phyloP scores from a whole-genome alignment of 441 rosid genomes.

The Codiaeum variegatum region DNA sequence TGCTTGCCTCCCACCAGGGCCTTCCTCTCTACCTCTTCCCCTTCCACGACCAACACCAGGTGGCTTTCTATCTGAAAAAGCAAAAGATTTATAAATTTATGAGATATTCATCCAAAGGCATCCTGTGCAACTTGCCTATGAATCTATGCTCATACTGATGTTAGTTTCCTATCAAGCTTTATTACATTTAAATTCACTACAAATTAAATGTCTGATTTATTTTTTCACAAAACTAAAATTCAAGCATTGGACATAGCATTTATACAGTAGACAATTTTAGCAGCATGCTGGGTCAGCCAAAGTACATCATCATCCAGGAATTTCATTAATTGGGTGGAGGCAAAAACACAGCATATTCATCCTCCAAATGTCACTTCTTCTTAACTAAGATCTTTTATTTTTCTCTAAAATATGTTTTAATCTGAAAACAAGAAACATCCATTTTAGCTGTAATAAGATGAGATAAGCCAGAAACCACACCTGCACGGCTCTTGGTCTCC shows the following conservation, averaged over 20 bases:
- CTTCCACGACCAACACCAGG: constrained; percentile 57
- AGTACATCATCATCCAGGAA: background rate
- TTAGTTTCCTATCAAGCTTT: background rate
- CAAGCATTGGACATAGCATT: background rate
- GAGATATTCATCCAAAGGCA: background rate
- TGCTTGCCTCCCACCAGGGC: constrained; percentile 44
- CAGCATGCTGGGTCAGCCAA: too few species aligned
- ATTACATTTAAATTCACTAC: background rate
- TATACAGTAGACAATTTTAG: too few species aligned
- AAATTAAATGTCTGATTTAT: background rate
- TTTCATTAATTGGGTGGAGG: background rate
- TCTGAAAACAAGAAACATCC: background rate
- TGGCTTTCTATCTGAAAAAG: constrained; percentile 40
- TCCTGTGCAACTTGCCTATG: background rate
- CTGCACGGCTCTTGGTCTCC: constrained; percentile 63
- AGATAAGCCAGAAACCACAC: constrained; percentile 24
- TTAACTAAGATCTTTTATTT: background rate
- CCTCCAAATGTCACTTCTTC: background rate
- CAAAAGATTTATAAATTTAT: background rate
- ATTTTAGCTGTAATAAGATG: background rate
- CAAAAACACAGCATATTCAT: background rate
- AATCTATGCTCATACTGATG: background rate
- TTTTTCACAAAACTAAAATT: background rate
- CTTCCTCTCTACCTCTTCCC: constrained; percentile 57
- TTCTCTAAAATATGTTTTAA: too few species aligned